phyloP scores from a whole-genome alignment of 2,329 filamentous ascomycete species.

The Colletotrichum karsti region DNA sequence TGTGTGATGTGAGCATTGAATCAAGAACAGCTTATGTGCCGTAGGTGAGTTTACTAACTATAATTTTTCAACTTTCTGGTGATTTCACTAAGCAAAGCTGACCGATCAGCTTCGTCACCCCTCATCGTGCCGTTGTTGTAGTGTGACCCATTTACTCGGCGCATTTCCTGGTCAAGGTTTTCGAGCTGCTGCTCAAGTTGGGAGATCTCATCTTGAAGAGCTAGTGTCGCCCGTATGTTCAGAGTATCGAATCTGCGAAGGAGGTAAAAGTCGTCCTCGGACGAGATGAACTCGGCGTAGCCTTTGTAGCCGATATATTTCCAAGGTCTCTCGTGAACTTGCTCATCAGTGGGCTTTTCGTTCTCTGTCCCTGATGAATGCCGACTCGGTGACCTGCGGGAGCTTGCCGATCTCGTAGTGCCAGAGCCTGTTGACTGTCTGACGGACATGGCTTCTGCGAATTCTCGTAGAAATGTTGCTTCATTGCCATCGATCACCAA shows the following conservation, averaged over 20 bases:
- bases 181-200: not conserved
- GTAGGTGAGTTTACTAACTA: not conserved
- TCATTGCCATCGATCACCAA: too few relatives aligned
- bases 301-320: not conserved
- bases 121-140: not conserved
- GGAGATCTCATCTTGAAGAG: not conserved
- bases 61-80: not conserved
- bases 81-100: not conserved
- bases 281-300: not conserved
- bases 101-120: not conserved
- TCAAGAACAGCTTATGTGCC: not conserved
- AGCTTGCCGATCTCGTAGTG: not conserved
- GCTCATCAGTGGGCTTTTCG: not conserved
- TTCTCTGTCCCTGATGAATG: not conserved
- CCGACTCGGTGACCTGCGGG: not conserved
- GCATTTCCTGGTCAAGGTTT: not conserved
- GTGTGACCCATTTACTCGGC: not conserved
- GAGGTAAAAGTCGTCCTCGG: not conserved
- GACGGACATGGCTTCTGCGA: too few relatives aligned
- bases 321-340: not conserved
- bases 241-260: not conserved
- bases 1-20: rapidly evolving
- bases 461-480: too few relatives aligned
- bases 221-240: not conserved
- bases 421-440: not conserved